Base-by-base conservation (phyloP, 768 basidiomycete genomes). In the Chlorophyllum brunneum region DNA sequence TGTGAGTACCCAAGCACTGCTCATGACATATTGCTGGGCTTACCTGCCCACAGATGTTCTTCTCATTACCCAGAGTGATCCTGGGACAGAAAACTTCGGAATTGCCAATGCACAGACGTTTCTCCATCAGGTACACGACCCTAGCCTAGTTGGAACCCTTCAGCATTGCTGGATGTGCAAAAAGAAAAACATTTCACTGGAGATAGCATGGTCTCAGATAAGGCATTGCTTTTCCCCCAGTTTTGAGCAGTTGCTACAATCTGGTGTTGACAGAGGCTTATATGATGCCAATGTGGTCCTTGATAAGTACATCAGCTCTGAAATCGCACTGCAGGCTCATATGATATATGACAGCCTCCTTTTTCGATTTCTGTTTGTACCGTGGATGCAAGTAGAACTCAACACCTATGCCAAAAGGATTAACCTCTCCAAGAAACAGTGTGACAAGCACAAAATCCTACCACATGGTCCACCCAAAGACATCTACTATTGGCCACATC, bases 71-170 rank as follows among this genome's bases (percentile, higher is more conserved):
- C 75, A 75, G 51, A 76, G 73, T 48, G 75, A 79, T 56, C 68
- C 61, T 1, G 76, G 76, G 0, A 42, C 60, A 0, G 75, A 79
- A 48, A 80, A 79, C 49, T 66, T 67, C 54, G 65, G 70, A 0
- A 63, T 78, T 23, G 79, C 77, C 0, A 79, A 80, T 58, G 61
- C 59, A 0, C 74, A 78, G 0, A 76, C 78, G 0, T 27, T 58
- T 0, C 56, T 74, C 0, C 67, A 71, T 0, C 77, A 78, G 5
- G 36, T 31, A 0, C 65, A 71, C 6, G 77, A 81, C 52, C 70
- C 75, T 0, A 29, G 50, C 0, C 63, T 80, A 0, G 5, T 7
- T 0, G 70, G 63, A 0, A 72, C 67, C 0, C 45, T 75, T 0
- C 77, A 79, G 46, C 77, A 81, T 42, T 57, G 63, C 0, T 79